Evolutionary conservation across 441 rosid species (phyloP).

Genomic region (Macaranga tanarius): DNA sequence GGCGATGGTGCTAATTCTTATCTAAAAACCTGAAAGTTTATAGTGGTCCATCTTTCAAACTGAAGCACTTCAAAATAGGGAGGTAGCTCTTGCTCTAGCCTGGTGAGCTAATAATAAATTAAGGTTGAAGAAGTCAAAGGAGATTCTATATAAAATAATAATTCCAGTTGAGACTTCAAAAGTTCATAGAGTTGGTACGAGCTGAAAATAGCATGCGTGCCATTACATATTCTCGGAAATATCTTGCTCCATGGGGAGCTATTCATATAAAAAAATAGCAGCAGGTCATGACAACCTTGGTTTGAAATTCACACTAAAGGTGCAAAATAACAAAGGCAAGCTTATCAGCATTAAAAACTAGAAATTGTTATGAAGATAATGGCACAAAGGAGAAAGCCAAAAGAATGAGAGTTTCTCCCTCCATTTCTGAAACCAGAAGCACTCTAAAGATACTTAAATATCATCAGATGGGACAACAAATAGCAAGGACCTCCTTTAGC

Average conservation of each 20-base stretch:
- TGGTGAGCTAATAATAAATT: slow-evolving; percentile 93
- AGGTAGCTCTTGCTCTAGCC: slow-evolving; percentile 78
- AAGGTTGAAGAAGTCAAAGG: slow-evolving; percentile 91
- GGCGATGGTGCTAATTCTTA: too few relatives aligned
- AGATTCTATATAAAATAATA: slow-evolving; percentile 13
- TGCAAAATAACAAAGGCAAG: too few relatives aligned
- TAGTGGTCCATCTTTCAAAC: too few relatives aligned
- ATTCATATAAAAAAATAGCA: slow-evolving; percentile 81
- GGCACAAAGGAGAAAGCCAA: too few relatives aligned
- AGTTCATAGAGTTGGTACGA: slow-evolving; percentile 85
- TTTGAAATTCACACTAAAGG: slow-evolving; percentile 72
- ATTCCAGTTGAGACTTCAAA: slow-evolving; percentile 93
- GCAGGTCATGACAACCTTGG: slow-evolving; percentile 76
- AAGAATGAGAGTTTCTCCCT: too few relatives aligned
- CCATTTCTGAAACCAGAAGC: too few relatives aligned
- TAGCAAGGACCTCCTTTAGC: too few relatives aligned
- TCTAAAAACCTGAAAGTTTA: too few relatives aligned
- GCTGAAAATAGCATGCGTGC: slow-evolving; percentile 64
- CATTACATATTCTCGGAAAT: slow-evolving; percentile 73
- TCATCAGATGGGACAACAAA: too few relatives aligned
- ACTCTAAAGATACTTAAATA: too few relatives aligned
- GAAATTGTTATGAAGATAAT: too few relatives aligned
- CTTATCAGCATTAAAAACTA: too few relatives aligned
- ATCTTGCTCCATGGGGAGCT: slow-evolving; percentile 85
- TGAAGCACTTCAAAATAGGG: slow-evolving; percentile 77